phyloP scores from a whole-genome alignment of 2,329 filamentous ascomycete genomes.

The Trichoderma harzianum region DNA sequence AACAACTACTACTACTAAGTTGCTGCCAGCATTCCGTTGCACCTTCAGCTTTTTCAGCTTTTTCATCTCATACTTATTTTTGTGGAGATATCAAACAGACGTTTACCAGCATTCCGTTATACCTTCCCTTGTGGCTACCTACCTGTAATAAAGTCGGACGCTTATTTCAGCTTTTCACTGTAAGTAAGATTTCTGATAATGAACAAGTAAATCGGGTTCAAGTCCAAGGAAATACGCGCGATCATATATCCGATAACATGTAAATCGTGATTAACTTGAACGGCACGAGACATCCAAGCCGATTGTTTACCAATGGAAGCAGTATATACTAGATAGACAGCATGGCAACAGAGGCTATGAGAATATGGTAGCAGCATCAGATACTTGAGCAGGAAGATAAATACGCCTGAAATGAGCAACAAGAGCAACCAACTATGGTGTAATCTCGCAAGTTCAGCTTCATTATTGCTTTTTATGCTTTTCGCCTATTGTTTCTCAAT shows the following conservation, averaged over 20 bases:
- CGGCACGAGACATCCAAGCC: neutral
- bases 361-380: neutral
- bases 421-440: neutral
- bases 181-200: neutral
- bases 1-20: too few species aligned
- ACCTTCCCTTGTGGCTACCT: too few species aligned
- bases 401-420: neutral
- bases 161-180: too few species aligned
- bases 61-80: too few species aligned
- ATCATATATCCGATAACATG: neutral
- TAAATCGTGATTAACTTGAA: neutral
- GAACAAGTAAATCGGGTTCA: neutral
- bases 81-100: too few species aligned
- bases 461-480: fast-evolving
- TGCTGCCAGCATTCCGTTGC: too few species aligned
- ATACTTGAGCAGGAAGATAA: neutral
- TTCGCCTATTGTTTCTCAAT: neutral
- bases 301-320: neutral
- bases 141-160: too few species aligned
- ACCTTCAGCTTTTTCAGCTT: too few species aligned
- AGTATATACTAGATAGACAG: neutral
- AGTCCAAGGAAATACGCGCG: neutral
- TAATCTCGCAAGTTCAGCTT: neutral
- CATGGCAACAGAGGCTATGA: neutral
- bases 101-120: too few species aligned